A percentile compares a stretch with the other conserved stretches of the same genome.
Evolutionary conservation across 257 asterid species (phyloP).

Genomic region (Cynanchum wilfordii): DNA sequence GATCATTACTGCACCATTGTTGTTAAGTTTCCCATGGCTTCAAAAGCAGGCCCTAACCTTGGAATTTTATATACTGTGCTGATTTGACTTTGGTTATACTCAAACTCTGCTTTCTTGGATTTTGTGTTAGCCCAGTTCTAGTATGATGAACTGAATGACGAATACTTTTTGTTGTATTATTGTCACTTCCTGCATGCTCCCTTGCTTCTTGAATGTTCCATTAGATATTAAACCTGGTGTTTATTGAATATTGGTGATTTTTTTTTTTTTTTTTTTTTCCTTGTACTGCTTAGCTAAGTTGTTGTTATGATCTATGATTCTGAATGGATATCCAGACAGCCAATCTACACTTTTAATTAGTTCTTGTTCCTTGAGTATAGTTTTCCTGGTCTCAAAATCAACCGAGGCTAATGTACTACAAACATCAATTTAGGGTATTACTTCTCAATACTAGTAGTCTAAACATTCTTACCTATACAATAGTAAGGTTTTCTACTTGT

Average conservation of each 20-base stretch:
- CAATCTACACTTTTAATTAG: neutral
- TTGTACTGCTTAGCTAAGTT: neutral
- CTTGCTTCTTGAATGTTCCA: neutral
- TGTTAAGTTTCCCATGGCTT: neutral
- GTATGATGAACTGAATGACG: neutral
- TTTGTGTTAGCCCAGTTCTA: neutral
- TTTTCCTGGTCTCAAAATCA: neutral
- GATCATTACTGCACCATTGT: neutral
- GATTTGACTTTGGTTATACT: neutral
- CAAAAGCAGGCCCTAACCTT: neutral
- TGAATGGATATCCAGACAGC: neutral
- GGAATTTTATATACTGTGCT: neutral
- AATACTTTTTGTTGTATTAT: neutral
- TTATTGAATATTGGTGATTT: neutral
- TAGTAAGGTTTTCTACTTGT: neutral
- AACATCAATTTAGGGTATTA: neutral
- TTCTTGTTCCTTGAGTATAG: neutral
- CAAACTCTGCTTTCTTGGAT: neutral
- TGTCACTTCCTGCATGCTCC: neutral
- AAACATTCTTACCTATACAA: neutral
- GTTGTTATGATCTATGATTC: neutral
- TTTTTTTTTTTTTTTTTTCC: neutral
- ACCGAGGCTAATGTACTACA: neutral
- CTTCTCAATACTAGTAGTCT: neutral
- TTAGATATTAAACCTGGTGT: neutral